Percentiles rank a stretch among this genome's conserved stretches.
These are phyloP conservation scores for Tetrapisispora phaffii DNA, from an alignment of 805 yeast species.

Conservation along the genomic window DNA sequence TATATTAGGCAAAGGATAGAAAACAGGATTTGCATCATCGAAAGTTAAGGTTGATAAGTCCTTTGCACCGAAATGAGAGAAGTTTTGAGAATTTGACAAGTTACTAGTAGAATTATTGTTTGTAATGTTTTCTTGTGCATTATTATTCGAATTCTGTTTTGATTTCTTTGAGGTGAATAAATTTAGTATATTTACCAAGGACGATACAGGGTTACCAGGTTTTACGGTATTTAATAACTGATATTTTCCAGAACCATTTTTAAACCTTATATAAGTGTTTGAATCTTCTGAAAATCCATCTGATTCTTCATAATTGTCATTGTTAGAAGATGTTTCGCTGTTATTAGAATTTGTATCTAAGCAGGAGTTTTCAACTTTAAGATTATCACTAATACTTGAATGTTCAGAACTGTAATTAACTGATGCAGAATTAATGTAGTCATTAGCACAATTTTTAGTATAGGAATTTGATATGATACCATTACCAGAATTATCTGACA, in stretches of 20 bases:
- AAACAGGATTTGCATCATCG: not conserved
- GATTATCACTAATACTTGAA: slow-evolving; percentile 2
- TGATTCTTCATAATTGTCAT: slow-evolving; percentile 13
- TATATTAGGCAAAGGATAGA: slow-evolving; percentile 30
- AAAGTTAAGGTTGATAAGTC: not conserved
- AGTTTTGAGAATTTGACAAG: not conserved
- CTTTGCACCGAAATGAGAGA: not conserved
- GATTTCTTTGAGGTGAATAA: slow-evolving; percentile 40
- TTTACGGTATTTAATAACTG: slow-evolving; percentile 73
- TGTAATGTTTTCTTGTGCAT: not conserved
- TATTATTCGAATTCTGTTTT: not conserved
- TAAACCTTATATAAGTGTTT: slow-evolving; percentile 14
- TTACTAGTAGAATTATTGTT: not conserved
- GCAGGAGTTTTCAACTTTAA: not conserved
- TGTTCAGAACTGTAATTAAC: not conserved
- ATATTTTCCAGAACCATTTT: slow-evolving; percentile 35
- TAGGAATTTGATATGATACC: not conserved
- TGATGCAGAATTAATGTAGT: not conserved
- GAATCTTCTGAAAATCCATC: slow-evolving; percentile 33
- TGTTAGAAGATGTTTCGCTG: not conserved
- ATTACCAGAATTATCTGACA: not conserved
- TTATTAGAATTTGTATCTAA: not conserved
- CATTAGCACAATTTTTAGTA: not conserved
- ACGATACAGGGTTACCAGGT: slow-evolving; percentile 76
- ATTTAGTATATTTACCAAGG: slow-evolving; percentile 69